A percentile compares a stretch with the other conserved stretches of the same genome.
Conservation (phyloP, 2,329 filamentous ascomycete genomes). For the Thelonectria blattea region DNA sequence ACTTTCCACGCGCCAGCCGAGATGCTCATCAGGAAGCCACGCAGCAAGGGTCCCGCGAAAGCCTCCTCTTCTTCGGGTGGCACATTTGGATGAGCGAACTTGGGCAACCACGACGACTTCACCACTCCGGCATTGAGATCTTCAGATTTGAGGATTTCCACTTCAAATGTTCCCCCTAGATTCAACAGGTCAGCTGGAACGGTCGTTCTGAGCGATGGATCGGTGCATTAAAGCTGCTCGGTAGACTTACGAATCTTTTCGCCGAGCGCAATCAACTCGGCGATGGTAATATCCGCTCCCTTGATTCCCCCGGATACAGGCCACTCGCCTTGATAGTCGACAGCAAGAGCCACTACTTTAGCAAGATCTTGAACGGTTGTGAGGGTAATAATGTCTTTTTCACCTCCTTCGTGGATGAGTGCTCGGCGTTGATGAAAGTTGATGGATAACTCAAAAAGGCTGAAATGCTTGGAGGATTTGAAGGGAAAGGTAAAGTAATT, state of each 20-base stretch:
- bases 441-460: constrained; percentile 45
- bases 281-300: constrained; percentile 44
- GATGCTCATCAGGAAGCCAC: constrained; percentile 19
- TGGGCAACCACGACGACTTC: constrained; percentile 35
- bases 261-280: constrained; percentile 48
- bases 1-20: constrained; percentile 39
- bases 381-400: constrained; percentile 50
- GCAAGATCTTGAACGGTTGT: constrained; percentile 54
- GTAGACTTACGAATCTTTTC: constrained; percentile 42
- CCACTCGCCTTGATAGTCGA: constrained; percentile 54
- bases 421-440: constrained; percentile 51
- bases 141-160: constrained; percentile 24
- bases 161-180: constrained; percentile 29
- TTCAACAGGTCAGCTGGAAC: neutral
- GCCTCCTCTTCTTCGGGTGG: constrained; percentile 27
- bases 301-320: constrained; percentile 49
- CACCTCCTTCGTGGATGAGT: constrained; percentile 49
- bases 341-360: constrained; percentile 45
- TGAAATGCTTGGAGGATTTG: constrained; percentile 52
- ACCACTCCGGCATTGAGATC: constrained; percentile 31
- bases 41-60: neutral
- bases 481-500: constrained; percentile 61
- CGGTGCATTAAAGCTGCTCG: too few species aligned
- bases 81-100: constrained; percentile 26
- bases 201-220: neutral